phyloP scores from a whole-genome alignment of 2,329 filamentous ascomycete genomes.

The Colletotrichum liaoningense region DNA sequence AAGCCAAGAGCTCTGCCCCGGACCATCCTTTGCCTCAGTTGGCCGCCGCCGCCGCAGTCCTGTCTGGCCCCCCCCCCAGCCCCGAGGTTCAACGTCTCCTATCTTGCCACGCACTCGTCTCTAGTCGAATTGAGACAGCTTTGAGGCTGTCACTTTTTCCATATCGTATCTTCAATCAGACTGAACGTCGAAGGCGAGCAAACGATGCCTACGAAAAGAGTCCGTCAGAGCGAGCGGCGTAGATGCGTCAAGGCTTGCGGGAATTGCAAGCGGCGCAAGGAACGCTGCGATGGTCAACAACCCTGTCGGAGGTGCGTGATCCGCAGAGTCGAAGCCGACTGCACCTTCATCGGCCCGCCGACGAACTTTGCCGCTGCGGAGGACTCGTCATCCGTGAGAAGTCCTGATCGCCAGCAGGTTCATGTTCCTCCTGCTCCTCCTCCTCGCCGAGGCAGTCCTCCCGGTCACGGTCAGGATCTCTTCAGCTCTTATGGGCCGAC shows the following conservation, averaged over 20 bases:
- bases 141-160: neutral
- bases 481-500: slow-evolving; percentile 3
- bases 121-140: neutral
- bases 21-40: neutral
- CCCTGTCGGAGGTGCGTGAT: slow-evolving; percentile 42
- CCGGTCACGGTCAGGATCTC: neutral
- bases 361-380: neutral
- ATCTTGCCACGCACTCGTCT: neutral
- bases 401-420: neutral
- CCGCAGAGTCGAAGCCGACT: slow-evolving; percentile 39
- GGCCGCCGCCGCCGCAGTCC: neutral
- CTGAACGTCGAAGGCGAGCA: neutral
- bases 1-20: neutral
- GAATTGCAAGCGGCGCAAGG: slow-evolving; percentile 44
- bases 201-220: slow-evolving; percentile 38
- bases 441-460: neutral
- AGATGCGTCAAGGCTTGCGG: slow-evolving; percentile 42
- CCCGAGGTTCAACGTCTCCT: neutral
- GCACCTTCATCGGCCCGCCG: slow-evolving; percentile 35
- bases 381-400: neutral
- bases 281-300: slow-evolving; percentile 43
- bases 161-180: neutral
- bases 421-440: neutral
- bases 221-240: slow-evolving; percentile 39
- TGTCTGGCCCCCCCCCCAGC: neutral